A percentile compares a stretch with the other conserved stretches of the same genome.
Conservation (phyloP, 2,329 filamentous ascomycete genomes). For the Venturia effusa region DNA sequence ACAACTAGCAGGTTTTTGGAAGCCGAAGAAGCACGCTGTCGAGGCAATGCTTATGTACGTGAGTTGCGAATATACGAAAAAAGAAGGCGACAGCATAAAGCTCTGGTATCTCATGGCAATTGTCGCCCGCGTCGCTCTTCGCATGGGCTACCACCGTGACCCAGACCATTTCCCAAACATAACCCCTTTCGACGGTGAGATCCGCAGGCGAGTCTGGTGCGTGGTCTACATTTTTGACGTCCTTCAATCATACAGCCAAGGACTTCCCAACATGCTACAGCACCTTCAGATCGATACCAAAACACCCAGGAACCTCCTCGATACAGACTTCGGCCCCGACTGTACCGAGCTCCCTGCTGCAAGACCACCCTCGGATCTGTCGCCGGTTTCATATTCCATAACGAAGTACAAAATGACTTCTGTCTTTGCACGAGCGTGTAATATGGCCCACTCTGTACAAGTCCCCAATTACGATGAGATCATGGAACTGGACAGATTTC, state of each 20-base stretch:
- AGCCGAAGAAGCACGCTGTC: conserved; percentile 4
- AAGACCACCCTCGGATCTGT: conserved; percentile 21
- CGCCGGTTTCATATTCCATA: conserved; percentile 25
- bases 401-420: conserved; percentile 23
- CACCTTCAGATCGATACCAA: conserved; percentile 27
- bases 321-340: conserved; percentile 8
- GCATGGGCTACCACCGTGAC: conserved; percentile 32
- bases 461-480: conserved; percentile 27
- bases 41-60: conserved; percentile 12
- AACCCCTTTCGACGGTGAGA: conserved; percentile 26
- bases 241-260: conserved; percentile 25
- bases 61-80: conserved; percentile 15
- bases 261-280: conserved; percentile 24
- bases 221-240: conserved; percentile 32
- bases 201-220: conserved; percentile 35
- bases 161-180: conserved; percentile 25
- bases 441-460: conserved; percentile 26
- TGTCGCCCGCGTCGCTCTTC: conserved; percentile 30
- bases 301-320: conserved; percentile 26
- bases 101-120: conserved; percentile 33
- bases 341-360: conserved; percentile 16
- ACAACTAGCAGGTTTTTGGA: conserved; percentile 5
- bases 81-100: conserved; percentile 20
- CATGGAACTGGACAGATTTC: conserved; percentile 25
- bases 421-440: conserved; percentile 29